phyloP scores from a whole-genome alignment of 495 filamentous ascomycete species.

The Physcia stellaris region DNA sequence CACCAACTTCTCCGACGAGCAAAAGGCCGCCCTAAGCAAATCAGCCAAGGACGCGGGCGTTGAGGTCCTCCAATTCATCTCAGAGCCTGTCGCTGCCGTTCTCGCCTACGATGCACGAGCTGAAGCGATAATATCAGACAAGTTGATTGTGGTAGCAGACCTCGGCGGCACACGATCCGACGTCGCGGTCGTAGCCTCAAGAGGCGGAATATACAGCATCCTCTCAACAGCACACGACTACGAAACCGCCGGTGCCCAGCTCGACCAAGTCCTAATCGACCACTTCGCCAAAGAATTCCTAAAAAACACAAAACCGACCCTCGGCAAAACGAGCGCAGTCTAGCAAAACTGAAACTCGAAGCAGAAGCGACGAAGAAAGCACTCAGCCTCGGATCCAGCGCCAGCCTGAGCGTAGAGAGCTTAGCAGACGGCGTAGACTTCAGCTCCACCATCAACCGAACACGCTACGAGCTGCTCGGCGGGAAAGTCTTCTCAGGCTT shows the following conservation, averaged over 20 bases:
- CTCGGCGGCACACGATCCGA: slow-evolving; percentile 88
- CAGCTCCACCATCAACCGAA: slow-evolving; percentile 76
- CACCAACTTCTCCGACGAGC: slow-evolving; percentile 79
- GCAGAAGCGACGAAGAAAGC: slow-evolving; percentile 82
- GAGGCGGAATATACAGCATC: slow-evolving; percentile 93
- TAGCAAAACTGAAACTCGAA: slow-evolving; percentile 89
- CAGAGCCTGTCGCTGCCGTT: slow-evolving; percentile 82
- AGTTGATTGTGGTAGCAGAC: slow-evolving; percentile 84
- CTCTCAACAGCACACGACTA: slow-evolving; percentile 92
- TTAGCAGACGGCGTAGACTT: slow-evolving; percentile 82
- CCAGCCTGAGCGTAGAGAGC: slow-evolving; percentile 80
- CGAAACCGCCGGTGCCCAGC: slow-evolving; percentile 63
- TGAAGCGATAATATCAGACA: slow-evolving; percentile 62
- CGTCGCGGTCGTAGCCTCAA: slow-evolving; percentile 74
- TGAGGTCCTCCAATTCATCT: slow-evolving; percentile 83
- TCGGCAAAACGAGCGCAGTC: slow-evolving; percentile 57
- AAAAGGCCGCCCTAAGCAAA: slow-evolving; percentile 63
- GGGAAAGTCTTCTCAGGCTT: slow-evolving; percentile 76
- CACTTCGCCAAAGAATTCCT: slow-evolving; percentile 97
- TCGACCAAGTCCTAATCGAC: slow-evolving; percentile 85
- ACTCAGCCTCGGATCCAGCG: slow-evolving; percentile 72
- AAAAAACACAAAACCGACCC: slow-evolving; percentile 90
- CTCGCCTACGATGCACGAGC: slow-evolving; percentile 85
- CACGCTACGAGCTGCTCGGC: slow-evolving; percentile 83
- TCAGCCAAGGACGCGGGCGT: slow-evolving; percentile 71